Evolutionary conservation across 192 early-diverging fungal genomes (phyloP), one percentile per base, ranked within the genome.

Genomic region (Entomortierella lignicola): DNA sequence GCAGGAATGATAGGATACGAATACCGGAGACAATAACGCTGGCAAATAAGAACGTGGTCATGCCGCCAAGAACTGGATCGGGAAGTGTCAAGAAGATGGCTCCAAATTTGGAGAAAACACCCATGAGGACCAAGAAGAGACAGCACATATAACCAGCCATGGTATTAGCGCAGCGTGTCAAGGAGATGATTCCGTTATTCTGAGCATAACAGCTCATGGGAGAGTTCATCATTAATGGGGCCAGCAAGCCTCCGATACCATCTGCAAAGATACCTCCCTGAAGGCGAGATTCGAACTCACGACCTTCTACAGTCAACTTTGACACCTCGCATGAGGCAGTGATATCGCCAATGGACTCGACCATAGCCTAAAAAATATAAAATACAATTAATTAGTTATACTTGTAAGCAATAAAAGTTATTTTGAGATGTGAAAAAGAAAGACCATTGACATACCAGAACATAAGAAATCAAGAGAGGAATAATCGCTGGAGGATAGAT

Each of bases 301-400:
- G 81, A 30, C 86, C 86, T 60, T 88, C 86, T 29, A 88, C 87
- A 0, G 77, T 54, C n/a, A 84, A 21, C 34, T 83, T 67, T 11
- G 85, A 86, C 13, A 86, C 86, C 42, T 88, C 86, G 27, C 81
- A 86, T 30, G 86, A 83, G 1, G 86, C 86, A n/a, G 86, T 88
- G 20, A 88, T 82, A 41, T 88, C 86, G 20, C 86, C 86, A 20
- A 88, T 74, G 29, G 60, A 55, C 59, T 88, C 86, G 4, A 88
- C 74, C 55, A 87, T 82, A 21, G 83, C 80, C 69, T 30, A 47
- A 15, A 15, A 20, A 47, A 47, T 10, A 42, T 10, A 13, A 42
- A 10, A 42, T 13, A 42, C 13, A 42, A 13, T 10, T 42, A 42
- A 6, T 10, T 42, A 42, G 39, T 10, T 42, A 42, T 13, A n/a